Evolutionary conservation across 2,329 filamentous ascomycete genomes (phyloP).

Genomic region (Ceratocystis variospora): DNA sequence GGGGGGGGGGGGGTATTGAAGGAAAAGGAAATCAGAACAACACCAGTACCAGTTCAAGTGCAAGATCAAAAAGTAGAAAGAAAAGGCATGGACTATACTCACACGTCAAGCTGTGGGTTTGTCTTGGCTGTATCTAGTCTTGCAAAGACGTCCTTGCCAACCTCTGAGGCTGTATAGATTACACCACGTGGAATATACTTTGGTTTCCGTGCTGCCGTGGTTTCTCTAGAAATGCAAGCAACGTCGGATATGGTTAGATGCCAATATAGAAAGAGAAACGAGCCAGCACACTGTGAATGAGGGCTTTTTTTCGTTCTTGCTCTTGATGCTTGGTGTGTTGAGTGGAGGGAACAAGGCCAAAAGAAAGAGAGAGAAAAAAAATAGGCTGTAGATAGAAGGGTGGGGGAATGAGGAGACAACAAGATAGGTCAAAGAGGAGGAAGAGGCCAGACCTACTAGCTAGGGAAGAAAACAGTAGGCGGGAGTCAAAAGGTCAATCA

Average conservation of each 20-base stretch:
- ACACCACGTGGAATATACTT: constrained; percentile 12
- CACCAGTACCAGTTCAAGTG: background rate
- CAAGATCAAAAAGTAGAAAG: background rate
- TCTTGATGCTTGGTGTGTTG: background rate
- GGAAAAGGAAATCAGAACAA: background rate
- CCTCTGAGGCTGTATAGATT: constrained; percentile 10
- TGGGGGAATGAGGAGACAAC: constrained; percentile 5
- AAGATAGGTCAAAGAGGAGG: background rate
- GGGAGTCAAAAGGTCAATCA: background rate
- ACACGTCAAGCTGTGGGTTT: constrained; percentile 1
- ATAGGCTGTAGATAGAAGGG: background rate
- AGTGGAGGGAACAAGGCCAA: background rate
- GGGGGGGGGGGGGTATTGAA: background rate
- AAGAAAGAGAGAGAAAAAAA: background rate
- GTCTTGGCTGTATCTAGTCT: background rate
- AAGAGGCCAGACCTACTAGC: background rate
- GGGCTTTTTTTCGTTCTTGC: background rate
- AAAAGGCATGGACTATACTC: constrained; percentile 2
- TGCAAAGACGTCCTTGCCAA: background rate
- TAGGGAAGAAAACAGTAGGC: background rate
- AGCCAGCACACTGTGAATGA: background rate
- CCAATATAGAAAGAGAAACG: background rate
- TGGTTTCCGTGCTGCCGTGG: constrained; percentile 6
- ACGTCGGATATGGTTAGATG: background rate
- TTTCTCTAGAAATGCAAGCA: constrained; percentile 5